Percentiles rank a stretch among this genome's conserved stretches.
phyloP scores from a whole-genome alignment of 345 rosid species.

The Sonneratia alba region DNA sequence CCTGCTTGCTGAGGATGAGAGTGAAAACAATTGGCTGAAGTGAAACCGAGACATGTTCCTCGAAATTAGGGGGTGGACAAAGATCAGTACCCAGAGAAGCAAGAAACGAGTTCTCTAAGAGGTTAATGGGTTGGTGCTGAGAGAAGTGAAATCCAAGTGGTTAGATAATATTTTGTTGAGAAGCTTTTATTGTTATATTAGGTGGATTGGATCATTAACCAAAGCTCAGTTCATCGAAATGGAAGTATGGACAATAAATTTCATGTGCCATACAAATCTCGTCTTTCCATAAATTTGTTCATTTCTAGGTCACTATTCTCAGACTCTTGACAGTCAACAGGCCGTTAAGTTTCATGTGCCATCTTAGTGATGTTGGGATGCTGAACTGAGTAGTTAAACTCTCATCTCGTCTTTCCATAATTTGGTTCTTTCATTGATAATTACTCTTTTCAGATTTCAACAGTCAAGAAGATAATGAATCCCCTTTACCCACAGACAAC shows the following conservation, averaged over 20 bases:
- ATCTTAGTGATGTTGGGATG: not conserved
- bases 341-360: not conserved
- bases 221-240: not conserved
- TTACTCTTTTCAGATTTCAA: slow-evolving; percentile 23
- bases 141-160: not conserved
- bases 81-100: not conserved
- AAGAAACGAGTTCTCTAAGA: not conserved
- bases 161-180: not conserved
- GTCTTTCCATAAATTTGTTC: not conserved
- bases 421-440: not conserved
- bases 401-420: not conserved
- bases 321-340: too few species aligned
- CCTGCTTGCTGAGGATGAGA: not conserved
- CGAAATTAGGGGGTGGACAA: not conserved
- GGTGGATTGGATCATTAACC: not conserved
- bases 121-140: not conserved
- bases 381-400: not conserved
- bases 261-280: not conserved
- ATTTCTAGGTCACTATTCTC: too few species aligned
- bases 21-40: not conserved
- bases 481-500: slow-evolving; percentile 25
- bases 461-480: slow-evolving; percentile 39
- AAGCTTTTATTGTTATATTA: not conserved
- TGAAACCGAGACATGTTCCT: not conserved
- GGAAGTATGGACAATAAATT: not conserved